Evolutionary conservation across 140 eudicot genomes (phyloP), one percentile per base, ranked within the genome.

Genomic region (Ambrosia hybrid): DNA sequence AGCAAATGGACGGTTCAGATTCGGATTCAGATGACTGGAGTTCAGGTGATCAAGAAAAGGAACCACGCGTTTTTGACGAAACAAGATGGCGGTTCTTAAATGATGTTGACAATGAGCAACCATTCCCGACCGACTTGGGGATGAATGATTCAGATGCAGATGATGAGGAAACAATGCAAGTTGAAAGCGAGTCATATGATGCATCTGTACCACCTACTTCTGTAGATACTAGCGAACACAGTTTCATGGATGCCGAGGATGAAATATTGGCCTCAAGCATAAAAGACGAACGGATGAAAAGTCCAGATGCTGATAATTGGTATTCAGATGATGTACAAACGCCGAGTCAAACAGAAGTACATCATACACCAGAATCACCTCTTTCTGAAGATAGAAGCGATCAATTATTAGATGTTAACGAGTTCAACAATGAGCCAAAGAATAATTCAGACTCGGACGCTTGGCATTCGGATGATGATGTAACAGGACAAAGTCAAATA

Each of bases 11-110:
- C 16, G 75, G 26, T 72, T 77, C 76, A 0, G 75, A 71, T 55
- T 72, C 73, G 0, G 82, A 21, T 21, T 21, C 9, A 4, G 55
- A 76, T 69, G 85, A 75, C 39, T 78, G 75, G 67, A 84, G 85
- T 57, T 78, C 85, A 14, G 85, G 61, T 62, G 57, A 70, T 30
- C 76, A 37, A 26, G 70, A 70, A 37, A 75, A 66, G 34, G 41
- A 46, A 15, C 70, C 70, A 48, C 15, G 2, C 58, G 45, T 41
- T 63, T 71, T 8, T 17, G 67, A 55, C 17, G 87, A 74, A 60
- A 63, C 68, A 78, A 77, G 64, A 8, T 56, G 67, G 9, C 74
- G 21, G 14, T 55, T 81, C 1, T 51, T 11, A n/a, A 37, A 72
- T 12, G 78, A 67, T 10, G 84, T 57, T 57, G 51, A 78, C 8